Evolutionary conservation across 2,329 filamentous ascomycete genomes (phyloP), one percentile per base, ranked within the genome.

Genomic region (Colletotrichum cuscutae): DNA sequence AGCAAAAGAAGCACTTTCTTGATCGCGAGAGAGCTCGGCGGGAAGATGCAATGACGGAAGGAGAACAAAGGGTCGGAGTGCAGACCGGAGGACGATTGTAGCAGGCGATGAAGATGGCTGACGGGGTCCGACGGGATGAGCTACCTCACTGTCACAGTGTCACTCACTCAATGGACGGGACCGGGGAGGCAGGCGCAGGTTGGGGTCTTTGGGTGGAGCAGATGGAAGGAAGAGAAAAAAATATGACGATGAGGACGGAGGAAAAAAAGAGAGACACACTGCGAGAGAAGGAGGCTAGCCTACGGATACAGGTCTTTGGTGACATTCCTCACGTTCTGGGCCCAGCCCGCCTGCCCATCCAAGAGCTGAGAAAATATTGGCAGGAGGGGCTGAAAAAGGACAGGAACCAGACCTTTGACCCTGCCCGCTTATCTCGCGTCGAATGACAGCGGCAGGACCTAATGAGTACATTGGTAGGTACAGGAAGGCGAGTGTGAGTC

Each of bases 361-460:
- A 62, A 24, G 4, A 52, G 46, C 59, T n/a, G 30, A 49, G 22
- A 62, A 26, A 19, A n/a, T 28, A n/a, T 28, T 56, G 19, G 32
- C 9, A 15, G 42, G 13, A n/a, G 49, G 19, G 7, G 46, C 49
- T 13, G 19, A 15, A 46, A 46, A 13, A 13, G 32, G 52, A 22
- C 56, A 65, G 5, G 60, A 52, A 19, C 26, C 37, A 22, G 1
- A 30, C 1, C 11, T 28, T 24, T 7, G 62, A 19, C 62, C 62
- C 62, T 65, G 52, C 62, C 52, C 24, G 62, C 49, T 54, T 56
- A 56, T 56, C 49, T 42, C 24, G 26, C 22, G 52, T 65, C 30
- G 30, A 26, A 56, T 42, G 49, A 42, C 28, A 28, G 37, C 32
- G 28, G 22, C 13, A 22, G 22, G 30, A 56, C 37, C 15, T 5